phyloP scores from a whole-genome alignment of 163 green algal genomes.

The Coccomyxa subellipsoidea region DNA sequence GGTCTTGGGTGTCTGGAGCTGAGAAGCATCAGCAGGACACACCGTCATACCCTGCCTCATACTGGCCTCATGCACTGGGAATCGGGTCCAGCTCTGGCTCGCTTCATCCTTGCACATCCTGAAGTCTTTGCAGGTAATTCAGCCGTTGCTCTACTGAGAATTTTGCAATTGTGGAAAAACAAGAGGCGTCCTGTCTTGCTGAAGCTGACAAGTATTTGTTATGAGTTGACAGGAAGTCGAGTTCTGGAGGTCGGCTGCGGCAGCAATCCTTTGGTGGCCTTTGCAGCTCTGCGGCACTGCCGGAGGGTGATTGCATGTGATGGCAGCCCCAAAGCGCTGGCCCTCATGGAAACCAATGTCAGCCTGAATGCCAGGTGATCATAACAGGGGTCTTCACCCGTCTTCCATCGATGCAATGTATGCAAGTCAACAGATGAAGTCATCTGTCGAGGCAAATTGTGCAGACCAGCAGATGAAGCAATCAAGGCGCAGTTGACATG shows the following conservation, averaged over 20 bases:
- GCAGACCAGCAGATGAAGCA: too few species aligned
- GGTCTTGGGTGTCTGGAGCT: background rate
- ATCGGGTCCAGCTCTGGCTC: slow-evolving; percentile 18
- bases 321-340: slow-evolving; percentile 21
- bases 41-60: slow-evolving; percentile 29
- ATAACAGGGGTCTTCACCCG: too few species aligned
- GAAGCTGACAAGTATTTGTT: too few species aligned
- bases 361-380: slow-evolving; percentile 20
- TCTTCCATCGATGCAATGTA: too few species aligned
- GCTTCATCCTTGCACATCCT: slow-evolving; percentile 24
- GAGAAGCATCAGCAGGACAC: background rate
- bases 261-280: slow-evolving; percentile 18
- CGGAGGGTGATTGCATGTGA: slow-evolving; percentile 29
- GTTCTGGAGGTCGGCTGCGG: slow-evolving; percentile 39
- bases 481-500: too few species aligned
- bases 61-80: slow-evolving; percentile 38
- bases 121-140: slow-evolving; percentile 14
- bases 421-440: too few species aligned
- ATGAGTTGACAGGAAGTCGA: slow-evolving; percentile 11
- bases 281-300: slow-evolving; percentile 30
- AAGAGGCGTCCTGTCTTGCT: too few species aligned
- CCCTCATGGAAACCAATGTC: slow-evolving; percentile 28
- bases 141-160: too few species aligned
- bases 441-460: too few species aligned
- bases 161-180: too few species aligned